Conservation (phyloP, 176 grass and related monocot genomes). For the Oryza australiensis region DNA sequence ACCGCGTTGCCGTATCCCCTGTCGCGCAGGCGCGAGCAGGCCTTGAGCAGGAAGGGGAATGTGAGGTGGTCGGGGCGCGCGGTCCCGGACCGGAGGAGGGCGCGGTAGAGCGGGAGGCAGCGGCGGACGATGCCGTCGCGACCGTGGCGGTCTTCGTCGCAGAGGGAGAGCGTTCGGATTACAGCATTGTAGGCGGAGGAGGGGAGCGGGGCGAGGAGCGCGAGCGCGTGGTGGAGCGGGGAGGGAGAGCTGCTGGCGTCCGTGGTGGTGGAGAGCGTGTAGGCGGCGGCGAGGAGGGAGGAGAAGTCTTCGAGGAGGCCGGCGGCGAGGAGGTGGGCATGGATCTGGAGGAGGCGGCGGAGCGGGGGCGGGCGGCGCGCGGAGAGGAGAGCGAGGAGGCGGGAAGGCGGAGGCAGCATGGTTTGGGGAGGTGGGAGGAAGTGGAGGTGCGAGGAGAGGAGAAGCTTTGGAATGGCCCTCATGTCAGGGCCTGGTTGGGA, state of each 20-base stretch:
- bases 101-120: conserved; percentile 33
- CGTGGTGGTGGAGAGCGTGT: conserved; percentile 13
- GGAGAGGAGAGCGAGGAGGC: no score
- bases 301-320: not conserved
- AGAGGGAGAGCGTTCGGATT: conserved; percentile 22
- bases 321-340: conserved; percentile 25
- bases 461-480: no score
- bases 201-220: conserved; percentile 34
- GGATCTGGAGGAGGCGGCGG: not conserved
- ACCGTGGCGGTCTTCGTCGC: not conserved
- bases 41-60: conserved; percentile 71
- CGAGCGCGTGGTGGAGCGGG: conserved; percentile 46
- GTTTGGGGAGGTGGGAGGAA: no score
- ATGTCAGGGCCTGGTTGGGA: no score
- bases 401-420: no score
- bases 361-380: no score
- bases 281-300: conserved; percentile 14
- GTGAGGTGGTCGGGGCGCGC: conserved; percentile 58
- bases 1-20: conserved; percentile 28
- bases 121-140: not conserved
- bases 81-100: conserved; percentile 18
- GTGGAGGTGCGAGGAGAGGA: no score
- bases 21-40: conserved; percentile 43
- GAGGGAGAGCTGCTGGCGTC: not conserved
- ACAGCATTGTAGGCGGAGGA: conserved; percentile 26